These are phyloP conservation scores for Cercis canadensis DNA, from an alignment of 306 rosid genomes.

Conservation along the genomic window DNA sequence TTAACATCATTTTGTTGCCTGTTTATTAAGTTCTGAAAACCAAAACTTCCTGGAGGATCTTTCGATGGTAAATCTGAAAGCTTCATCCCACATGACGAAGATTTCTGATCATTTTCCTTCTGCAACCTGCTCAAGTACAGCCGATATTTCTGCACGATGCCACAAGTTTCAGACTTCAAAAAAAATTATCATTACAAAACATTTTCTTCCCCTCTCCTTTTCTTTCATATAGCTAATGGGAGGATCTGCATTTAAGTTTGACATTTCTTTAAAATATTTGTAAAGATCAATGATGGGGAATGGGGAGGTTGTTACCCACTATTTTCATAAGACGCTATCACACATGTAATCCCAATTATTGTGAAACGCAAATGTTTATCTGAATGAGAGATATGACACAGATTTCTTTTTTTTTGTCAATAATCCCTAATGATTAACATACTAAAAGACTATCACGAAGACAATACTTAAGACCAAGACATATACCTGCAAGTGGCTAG, in stretches of 20 bases:
- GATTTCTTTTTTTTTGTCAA: constrained; percentile 29
- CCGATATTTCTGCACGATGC: constrained; percentile 79
- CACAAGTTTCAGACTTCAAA: constrained; percentile 24
- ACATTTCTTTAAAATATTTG: constrained; percentile 2
- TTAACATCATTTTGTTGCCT: constrained; percentile 61
- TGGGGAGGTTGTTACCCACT: constrained; percentile 2
- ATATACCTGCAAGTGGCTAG: constrained; percentile 97
- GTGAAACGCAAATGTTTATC: constrained; percentile 8
- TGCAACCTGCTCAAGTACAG: constrained; percentile 92
- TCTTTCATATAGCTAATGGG: not conserved
- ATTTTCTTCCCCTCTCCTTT: too few species aligned
- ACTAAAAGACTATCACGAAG: not conserved
- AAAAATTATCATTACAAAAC: constrained; percentile 17
- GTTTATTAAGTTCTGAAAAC: constrained; percentile 50
- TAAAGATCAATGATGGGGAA: not conserved
- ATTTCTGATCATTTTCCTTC: constrained; percentile 69
- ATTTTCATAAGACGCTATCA: constrained; percentile 1
- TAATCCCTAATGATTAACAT: constrained; percentile 1
- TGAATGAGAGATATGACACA: constrained; percentile 11
- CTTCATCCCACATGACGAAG: constrained; percentile 68
- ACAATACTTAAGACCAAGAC: constrained; percentile 25
- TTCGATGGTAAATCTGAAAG: constrained; percentile 62
- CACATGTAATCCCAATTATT: constrained; percentile 21
- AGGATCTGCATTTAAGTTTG: not conserved
- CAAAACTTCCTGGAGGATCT: constrained; percentile 59